Evolutionary conservation across 2,329 filamentous ascomycete genomes (phyloP).

Genomic region (Cercospora brassicicola): DNA sequence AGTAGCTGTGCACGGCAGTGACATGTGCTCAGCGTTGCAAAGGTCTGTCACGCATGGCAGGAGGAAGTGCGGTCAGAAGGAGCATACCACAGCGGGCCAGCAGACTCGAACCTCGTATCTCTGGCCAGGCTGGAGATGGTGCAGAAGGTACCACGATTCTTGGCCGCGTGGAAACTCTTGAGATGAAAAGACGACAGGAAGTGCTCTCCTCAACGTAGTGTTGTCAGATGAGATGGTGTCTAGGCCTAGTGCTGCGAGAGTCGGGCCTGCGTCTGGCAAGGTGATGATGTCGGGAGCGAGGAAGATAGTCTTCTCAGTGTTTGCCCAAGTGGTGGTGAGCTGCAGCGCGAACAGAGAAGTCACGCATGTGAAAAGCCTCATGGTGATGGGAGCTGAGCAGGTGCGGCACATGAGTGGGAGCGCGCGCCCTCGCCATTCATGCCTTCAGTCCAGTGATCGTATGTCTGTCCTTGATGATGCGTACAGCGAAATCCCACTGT

Average conservation of each 20-base stretch:
- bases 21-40: not conserved
- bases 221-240: conserved; percentile 59
- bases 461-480: not conserved
- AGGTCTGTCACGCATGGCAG: not conserved
- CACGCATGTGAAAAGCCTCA: conserved; percentile 29
- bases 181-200: conserved; percentile 69
- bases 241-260: conserved; percentile 62
- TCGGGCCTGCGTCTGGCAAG: conserved; percentile 58
- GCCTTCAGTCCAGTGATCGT: not conserved
- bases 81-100: conserved; percentile 85
- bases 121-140: conserved; percentile 66
- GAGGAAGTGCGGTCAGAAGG: not conserved
- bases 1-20: not conserved
- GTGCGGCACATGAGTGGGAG: not conserved
- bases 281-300: conserved; percentile 63
- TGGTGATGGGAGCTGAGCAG: conserved; percentile 23
- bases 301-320: conserved; percentile 92
- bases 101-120: conserved; percentile 91
- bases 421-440: conserved; percentile 11
- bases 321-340: conserved; percentile 53
- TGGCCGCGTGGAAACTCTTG: conserved; percentile 55
- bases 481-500: not conserved
- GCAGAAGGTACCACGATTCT: conserved; percentile 77
- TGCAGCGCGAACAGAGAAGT: conserved; percentile 32
- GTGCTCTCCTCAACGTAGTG: conserved; percentile 59